phyloP scores from a whole-genome alignment of 1,284 basidiomycete species.

The Rhizoctonia solani region DNA sequence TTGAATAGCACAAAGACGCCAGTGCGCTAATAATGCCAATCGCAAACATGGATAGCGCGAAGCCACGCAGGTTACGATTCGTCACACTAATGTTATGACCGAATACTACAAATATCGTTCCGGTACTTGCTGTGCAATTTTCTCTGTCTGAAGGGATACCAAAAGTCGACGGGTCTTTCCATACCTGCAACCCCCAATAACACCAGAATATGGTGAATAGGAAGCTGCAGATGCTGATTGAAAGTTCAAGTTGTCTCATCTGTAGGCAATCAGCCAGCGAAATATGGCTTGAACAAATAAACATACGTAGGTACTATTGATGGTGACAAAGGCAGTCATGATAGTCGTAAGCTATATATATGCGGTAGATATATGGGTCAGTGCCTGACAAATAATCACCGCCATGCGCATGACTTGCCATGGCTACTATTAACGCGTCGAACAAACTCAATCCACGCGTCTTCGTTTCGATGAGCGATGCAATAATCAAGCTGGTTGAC shows the following conservation, averaged over 20 bases:
- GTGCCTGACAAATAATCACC: neutral
- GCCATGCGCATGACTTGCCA: neutral
- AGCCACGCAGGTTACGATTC: slow-evolving; percentile 15
- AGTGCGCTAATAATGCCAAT: neutral
- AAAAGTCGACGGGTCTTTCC: slow-evolving; percentile 10
- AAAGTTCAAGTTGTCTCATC: neutral
- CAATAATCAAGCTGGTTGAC: slow-evolving; percentile 13
- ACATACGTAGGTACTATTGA: slow-evolving; percentile 20
- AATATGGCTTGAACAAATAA: neutral
- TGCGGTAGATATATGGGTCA: neutral
- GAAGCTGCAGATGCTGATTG: slow-evolving; percentile 14
- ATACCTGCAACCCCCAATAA: slow-evolving; percentile 26
- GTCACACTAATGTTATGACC: neutral
- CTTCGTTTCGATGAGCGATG: slow-evolving; percentile 7
- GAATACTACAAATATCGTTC: slow-evolving; percentile 15
- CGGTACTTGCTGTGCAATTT: neutral
- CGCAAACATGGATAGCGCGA: slow-evolving; percentile 20
- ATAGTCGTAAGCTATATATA: slow-evolving; percentile 16
- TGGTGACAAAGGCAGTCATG: slow-evolving; percentile 24
- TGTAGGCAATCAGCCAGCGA: neutral
- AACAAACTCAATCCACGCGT: slow-evolving; percentile 6
- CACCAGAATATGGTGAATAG: slow-evolving; percentile 28
- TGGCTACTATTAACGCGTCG: slow-evolving; percentile 2
- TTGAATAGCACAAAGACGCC: neutral
- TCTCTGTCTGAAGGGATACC: neutral